Percentiles rank a stretch among this genome's conserved stretches.
These are phyloP conservation scores for Dendrobium nobile DNA, from an alignment of 106 monocot species.

Conservation along the genomic window DNA sequence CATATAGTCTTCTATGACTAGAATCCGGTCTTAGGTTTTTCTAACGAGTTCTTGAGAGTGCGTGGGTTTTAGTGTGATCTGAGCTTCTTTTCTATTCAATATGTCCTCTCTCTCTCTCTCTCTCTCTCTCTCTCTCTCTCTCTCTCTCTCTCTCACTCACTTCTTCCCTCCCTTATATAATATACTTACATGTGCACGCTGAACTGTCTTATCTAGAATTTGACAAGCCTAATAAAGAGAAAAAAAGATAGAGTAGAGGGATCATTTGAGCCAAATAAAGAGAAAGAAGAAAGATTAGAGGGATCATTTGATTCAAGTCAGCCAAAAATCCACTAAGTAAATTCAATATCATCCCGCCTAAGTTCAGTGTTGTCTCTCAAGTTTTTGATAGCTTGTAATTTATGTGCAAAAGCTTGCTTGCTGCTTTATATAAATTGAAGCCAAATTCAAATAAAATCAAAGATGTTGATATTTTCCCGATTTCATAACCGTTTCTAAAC, in stretches of 20 bases:
- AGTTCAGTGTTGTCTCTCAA: neutral
- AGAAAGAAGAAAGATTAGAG: neutral
- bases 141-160: neutral
- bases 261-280: neutral
- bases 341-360: neutral
- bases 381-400: neutral
- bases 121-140: constrained; percentile 4
- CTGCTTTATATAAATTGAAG: too few species aligned
- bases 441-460: too few species aligned
- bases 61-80: constrained; percentile 4
- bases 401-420: neutral
- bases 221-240: neutral
- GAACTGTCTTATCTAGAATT: neutral
- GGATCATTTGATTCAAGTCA: constrained; percentile 3
- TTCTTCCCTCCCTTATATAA: neutral
- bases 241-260: neutral
- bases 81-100: neutral
- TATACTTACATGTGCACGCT: neutral
- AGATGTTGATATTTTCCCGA: too few species aligned
- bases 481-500: neutral
- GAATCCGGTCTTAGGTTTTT: constrained; percentile 4
- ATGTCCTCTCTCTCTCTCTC: neutral
- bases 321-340: neutral
- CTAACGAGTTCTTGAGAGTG: neutral
- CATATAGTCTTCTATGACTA: constrained; percentile 3